Evolutionary conservation across 371 early-diverging fungal species (phyloP), one percentile per base, ranked within the genome.

Genomic region (Circinella minor): DNA sequence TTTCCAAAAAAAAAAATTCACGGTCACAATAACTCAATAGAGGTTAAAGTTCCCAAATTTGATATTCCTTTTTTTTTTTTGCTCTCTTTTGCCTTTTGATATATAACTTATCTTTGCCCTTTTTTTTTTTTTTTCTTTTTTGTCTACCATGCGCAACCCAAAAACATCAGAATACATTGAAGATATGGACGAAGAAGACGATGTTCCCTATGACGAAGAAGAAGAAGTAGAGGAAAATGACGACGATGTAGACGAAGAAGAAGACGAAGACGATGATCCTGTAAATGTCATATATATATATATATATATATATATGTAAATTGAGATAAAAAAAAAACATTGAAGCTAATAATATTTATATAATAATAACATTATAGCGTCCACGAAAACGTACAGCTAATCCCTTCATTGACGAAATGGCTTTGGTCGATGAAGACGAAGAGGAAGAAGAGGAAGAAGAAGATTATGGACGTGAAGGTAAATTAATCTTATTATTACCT

Each of bases 401-500:
- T 61, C 83, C 83, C 48, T 86, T 84, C 72, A 80, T 86, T 72
- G 86, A 86, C 69, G 85, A 85, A 81, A 85, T 85, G 83, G 85
- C 85, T 37, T 73, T 82, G 59, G 85, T 85, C 36, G 91, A 89
- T 38, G 90, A 90, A 59, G 91, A 90, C 61, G 91, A 89, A 57
- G 90, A 88, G 48, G 88, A 90, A 64, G 86, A 88, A 67, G 84
- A 86, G 36, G 82, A 83, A 51, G 90, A 86, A 34, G 87, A 89
- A 27, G 94, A 91, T n/a, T 90, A 91, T 68, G 92, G 82, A 36
- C 77, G 76, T 72, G 87, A 87, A 81, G 87, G 84, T 85, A 60
- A 71, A 61, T 59, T 27, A 37, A 49, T 68, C 17, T 37, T 34
- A 27, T 17, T 37, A 17, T 51, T 51, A n/a, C 4, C 8, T 51